These are phyloP conservation scores for Yamadazyma blattariae DNA, from an alignment of 1,139 yeast genomes.

Conservation along the genomic window DNA sequence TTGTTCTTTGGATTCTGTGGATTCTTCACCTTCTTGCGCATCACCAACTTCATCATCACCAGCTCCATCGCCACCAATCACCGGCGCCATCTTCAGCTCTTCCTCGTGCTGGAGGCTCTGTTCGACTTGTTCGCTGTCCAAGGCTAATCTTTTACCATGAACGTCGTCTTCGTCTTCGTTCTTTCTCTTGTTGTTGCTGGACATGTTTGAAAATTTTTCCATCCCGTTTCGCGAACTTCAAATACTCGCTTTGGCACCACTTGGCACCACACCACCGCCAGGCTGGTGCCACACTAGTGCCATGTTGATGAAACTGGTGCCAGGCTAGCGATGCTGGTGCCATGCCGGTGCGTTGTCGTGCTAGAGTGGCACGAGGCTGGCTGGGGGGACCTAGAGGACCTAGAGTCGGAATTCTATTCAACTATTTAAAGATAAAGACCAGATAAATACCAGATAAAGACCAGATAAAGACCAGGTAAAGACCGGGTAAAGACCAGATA, in stretches of 20 bases:
- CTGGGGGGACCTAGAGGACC: too few species aligned
- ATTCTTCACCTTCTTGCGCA: conserved; percentile 7
- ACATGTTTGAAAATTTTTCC: conserved; percentile 11
- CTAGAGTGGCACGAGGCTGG: too few species aligned
- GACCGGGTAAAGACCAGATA: too few species aligned
- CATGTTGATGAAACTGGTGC: too few species aligned
- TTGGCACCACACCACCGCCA: background rate
- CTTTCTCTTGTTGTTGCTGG: conserved; percentile 62
- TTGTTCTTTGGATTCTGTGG: too few species aligned
- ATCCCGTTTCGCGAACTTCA: background rate
- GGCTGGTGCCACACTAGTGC: background rate
- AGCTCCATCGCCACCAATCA: conserved; percentile 13
- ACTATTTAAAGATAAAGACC: too few species aligned
- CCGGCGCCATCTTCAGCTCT: conserved; percentile 43
- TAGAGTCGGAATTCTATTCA: too few species aligned
- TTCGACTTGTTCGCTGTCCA: conserved; percentile 54
- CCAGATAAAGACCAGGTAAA: too few species aligned
- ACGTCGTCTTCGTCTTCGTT: conserved; percentile 49
- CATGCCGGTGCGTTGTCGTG: too few species aligned
- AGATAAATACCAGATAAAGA: too few species aligned
- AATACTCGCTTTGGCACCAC: background rate
- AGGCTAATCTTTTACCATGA: conserved; percentile 63
- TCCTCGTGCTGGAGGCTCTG: conserved; percentile 33
- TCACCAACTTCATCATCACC: conserved; percentile 10
- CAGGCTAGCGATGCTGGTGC: too few species aligned